phyloP scores from a whole-genome alignment of 768 basidiomycete species.

The Serpula lacrymans region DNA sequence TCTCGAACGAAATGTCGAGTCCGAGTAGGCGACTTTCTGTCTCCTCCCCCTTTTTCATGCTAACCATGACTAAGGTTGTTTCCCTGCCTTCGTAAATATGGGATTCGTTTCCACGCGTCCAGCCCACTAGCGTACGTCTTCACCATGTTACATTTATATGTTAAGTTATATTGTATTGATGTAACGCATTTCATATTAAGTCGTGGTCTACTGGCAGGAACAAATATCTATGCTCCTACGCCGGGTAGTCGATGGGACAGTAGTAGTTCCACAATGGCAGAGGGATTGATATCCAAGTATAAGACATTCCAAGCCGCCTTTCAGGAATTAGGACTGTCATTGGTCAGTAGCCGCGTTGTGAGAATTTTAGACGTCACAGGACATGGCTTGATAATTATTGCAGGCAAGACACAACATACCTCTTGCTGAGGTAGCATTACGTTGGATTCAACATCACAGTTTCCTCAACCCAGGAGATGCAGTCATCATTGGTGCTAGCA shows the following conservation, averaged over 20 bases:
- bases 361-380: neutral
- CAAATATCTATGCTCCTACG: conserved; percentile 6
- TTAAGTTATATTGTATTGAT: neutral
- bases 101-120: conserved; percentile 28
- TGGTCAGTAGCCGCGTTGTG: neutral
- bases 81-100: conserved; percentile 20
- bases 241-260: conserved; percentile 1
- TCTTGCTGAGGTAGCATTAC: conserved; percentile 40
- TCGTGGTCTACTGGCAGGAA: conserved; percentile 34
- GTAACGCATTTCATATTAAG: conserved; percentile 1
- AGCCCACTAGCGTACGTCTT: conserved; percentile 23
- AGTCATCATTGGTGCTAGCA: conserved; percentile 45
- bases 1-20: conserved; percentile 15
- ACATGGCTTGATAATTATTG: neutral
- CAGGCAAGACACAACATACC: conserved; percentile 29
- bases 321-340: neutral
- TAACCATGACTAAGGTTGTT: conserved; percentile 8
- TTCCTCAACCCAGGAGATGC: conserved; percentile 32
- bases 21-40: conserved; percentile 7
- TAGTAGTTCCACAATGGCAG: neutral
- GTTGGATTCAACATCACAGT: conserved; percentile 47
- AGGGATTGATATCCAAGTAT: conserved; percentile 1
- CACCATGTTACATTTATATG: neutral
- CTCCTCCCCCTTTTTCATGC: neutral
- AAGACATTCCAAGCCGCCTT: neutral